phyloP scores from a whole-genome alignment of 2,329 filamentous ascomycete species.

The Didymella segeticola region DNA sequence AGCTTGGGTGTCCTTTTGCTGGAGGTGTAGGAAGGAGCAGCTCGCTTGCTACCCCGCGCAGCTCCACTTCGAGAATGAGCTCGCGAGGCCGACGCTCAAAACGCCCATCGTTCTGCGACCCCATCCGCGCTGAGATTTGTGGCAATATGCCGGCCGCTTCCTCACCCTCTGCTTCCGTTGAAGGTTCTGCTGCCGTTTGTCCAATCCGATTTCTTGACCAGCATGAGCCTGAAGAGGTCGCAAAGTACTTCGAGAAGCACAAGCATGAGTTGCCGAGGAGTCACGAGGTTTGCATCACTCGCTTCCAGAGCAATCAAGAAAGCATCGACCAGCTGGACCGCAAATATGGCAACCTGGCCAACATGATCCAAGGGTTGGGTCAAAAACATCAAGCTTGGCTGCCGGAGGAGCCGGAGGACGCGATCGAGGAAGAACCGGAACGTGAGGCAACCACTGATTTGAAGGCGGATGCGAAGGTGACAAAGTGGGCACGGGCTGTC shows the following conservation, averaged over 20 bases:
- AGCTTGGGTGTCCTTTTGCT: slow-evolving; percentile 82
- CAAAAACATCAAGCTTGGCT: slow-evolving; percentile 88
- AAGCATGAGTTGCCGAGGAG: slow-evolving; percentile 94
- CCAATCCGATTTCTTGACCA: slow-evolving; percentile 93
- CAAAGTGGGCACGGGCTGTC: slow-evolving; percentile 85
- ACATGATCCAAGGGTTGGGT: slow-evolving; percentile 91
- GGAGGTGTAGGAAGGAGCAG: slow-evolving; percentile 55
- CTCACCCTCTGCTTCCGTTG: slow-evolving; percentile 56
- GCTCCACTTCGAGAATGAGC: slow-evolving; percentile 49
- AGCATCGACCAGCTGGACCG: slow-evolving; percentile 88
- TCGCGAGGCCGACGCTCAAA: slow-evolving; percentile 48
- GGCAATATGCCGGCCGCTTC: slow-evolving; percentile 48
- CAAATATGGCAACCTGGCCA: slow-evolving; percentile 90
- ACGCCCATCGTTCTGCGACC: slow-evolving; percentile 52
- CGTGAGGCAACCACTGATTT: slow-evolving; percentile 53
- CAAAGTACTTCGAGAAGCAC: slow-evolving; percentile 90
- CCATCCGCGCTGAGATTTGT: slow-evolving; percentile 52
- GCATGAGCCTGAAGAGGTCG: slow-evolving; percentile 91
- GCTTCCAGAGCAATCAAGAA: slow-evolving; percentile 86
- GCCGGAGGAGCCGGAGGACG: slow-evolving; percentile 61
- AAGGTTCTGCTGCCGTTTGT: slow-evolving; percentile 68
- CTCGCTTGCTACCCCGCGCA: slow-evolving; percentile 51
- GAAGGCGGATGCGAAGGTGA: slow-evolving; percentile 72
- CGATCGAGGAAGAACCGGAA: slow-evolving; percentile 56
- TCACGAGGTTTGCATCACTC: slow-evolving; percentile 88